These are phyloP conservation scores for Dendrobium catenatum DNA, from an alignment of 106 monocot species.

Conservation along the genomic window DNA sequence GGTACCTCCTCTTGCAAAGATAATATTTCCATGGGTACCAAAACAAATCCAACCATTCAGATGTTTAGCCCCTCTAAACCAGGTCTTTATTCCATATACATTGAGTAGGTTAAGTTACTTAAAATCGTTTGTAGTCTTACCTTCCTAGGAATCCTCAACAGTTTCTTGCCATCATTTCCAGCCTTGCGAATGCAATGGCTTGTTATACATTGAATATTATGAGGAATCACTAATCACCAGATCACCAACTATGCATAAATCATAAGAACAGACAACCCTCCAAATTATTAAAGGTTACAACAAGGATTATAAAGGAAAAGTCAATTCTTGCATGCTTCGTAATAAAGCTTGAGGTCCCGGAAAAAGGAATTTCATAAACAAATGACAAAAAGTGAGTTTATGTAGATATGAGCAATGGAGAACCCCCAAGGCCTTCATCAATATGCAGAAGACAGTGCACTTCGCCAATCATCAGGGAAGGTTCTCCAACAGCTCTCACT, in stretches of 20 bases:
- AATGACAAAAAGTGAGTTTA: neutral
- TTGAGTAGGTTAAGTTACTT: neutral
- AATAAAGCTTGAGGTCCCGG: neutral
- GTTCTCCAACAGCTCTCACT: neutral
- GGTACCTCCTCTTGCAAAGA: neutral
- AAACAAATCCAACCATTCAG: neutral
- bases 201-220: neutral
- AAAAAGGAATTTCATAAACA: no score
- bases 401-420: neutral
- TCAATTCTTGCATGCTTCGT: neutral
- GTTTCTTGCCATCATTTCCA: neutral
- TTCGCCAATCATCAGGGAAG: neutral
- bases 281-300: neutral
- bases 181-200: neutral
- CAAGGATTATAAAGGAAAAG: neutral
- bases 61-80: neutral
- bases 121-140: neutral
- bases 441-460: no score
- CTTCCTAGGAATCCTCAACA: neutral
- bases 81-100: no score
- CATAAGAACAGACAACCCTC: neutral
- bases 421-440: neutral
- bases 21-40: neutral
- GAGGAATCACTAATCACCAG: neutral
- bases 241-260: no score